Conservation (phyloP, 495 filamentous ascomycete genomes). For the Aspergillus haitiensis region DNA sequence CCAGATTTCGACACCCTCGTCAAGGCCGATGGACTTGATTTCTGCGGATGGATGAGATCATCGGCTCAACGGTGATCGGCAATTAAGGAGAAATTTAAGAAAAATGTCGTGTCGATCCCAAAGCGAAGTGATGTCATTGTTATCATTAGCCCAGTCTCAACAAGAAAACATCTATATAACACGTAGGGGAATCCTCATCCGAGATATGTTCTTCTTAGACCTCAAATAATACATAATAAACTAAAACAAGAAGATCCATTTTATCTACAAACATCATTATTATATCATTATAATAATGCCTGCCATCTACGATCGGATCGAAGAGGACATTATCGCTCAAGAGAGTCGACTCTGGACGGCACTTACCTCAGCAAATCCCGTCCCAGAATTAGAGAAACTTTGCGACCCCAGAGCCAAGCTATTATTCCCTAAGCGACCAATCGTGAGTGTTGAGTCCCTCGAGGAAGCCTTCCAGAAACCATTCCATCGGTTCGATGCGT, state of each 20-base stretch:
- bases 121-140: background rate
- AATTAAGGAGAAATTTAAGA: background rate
- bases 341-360: constrained; percentile 47
- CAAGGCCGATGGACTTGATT: too few relatives aligned
- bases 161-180: too few relatives aligned
- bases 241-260: background rate
- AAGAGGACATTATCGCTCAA: constrained; percentile 41
- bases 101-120: background rate
- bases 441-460: constrained; percentile 39
- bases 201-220: too few relatives aligned
- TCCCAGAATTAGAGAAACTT: constrained; percentile 40
- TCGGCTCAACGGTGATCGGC: constrained; percentile 5
- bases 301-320: constrained; percentile 48
- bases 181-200: too few relatives aligned
- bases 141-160: background rate
- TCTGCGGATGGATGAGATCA: background rate
- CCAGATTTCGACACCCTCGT: too few relatives aligned
- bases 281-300: constrained; percentile 26
- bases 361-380: constrained; percentile 45
- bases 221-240: too few relatives aligned
- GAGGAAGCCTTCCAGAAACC: constrained; percentile 35
- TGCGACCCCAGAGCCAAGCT: constrained; percentile 38
- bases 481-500: constrained; percentile 47
- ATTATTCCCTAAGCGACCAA: constrained; percentile 41
- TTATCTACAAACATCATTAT: background rate